A percentile compares a stretch with the other conserved stretches of the same genome.
Conservation (phyloP, 148 eudicot species). For the Rhododendron henanense region DNA sequence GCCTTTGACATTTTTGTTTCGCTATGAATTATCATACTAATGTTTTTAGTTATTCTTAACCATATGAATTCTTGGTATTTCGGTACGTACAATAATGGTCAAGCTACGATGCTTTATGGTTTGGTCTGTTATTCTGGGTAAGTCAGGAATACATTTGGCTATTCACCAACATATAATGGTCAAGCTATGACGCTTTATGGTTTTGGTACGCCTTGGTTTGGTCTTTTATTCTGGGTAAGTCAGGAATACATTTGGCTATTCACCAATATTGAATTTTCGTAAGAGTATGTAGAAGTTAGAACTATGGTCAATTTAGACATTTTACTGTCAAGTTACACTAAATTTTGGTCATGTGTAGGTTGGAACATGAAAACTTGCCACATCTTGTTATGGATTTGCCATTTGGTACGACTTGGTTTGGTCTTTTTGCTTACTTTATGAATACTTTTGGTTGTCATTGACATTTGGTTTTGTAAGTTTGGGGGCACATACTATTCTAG, state of each 20-base stretch:
- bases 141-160: background rate
- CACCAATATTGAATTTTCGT: background rate
- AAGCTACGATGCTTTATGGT: background rate
- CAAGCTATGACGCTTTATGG: background rate
- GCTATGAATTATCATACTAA: background rate
- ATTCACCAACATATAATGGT: background rate
- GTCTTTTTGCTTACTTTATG: background rate
- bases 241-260: background rate
- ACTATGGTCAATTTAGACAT: background rate
- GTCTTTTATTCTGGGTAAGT: background rate
- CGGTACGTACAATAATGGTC: background rate
- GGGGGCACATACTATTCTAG: background rate
- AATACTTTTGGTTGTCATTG: background rate
- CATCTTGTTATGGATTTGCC: background rate
- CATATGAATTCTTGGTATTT: background rate
- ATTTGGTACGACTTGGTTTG: background rate
- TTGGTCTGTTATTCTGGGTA: background rate
- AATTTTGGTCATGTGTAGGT: background rate
- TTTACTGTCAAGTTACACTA: background rate
- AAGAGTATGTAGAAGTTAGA: background rate
- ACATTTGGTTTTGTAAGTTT: background rate
- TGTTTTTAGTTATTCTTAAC: background rate
- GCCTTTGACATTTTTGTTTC: background rate
- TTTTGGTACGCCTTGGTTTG: background rate
- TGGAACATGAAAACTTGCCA: background rate